Conservation (phyloP, 768 basidiomycete genomes). For the Lentinula aciculospora region DNA sequence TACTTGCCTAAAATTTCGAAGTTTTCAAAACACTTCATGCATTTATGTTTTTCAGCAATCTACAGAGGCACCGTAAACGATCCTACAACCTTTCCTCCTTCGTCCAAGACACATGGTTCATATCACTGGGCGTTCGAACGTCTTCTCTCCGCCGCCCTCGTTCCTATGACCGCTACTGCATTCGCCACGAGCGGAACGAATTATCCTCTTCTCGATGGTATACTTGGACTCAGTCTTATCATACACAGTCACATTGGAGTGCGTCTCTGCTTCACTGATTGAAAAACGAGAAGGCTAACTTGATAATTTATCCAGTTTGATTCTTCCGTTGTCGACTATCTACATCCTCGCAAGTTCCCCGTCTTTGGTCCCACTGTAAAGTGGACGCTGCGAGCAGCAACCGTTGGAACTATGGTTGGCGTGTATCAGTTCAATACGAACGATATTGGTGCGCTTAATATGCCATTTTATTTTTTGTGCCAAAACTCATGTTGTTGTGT, state of each 20-base stretch:
- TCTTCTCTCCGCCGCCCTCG: conserved; percentile 77
- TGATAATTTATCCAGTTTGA: conserved; percentile 54
- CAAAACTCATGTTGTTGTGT: not conserved
- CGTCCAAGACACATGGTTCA: conserved; percentile 80
- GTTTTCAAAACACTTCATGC: conserved; percentile 14
- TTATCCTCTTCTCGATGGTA: conserved; percentile 85
- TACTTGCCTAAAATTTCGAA: not conserved
- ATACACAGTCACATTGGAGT: conserved; percentile 97
- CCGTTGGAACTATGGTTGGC: conserved; percentile 79
- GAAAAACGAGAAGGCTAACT: not conserved
- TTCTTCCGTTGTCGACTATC: conserved; percentile 74
- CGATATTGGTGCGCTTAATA: conserved; percentile 72
- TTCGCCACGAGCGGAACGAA: conserved; percentile 71
- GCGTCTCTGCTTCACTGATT: conserved; percentile 14
- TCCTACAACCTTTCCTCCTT: conserved; percentile 81
- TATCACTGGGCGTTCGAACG: conserved; percentile 95
- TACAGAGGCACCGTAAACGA: conserved; percentile 94
- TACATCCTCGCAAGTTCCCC: conserved; percentile 94
- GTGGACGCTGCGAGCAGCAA: conserved; percentile 78
- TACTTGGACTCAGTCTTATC: conserved; percentile 82
- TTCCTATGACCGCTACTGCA: conserved; percentile 85
- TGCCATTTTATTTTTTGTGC: not conserved
- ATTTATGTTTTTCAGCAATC: conserved; percentile 49
- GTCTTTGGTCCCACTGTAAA: conserved; percentile 55
- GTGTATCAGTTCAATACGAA: conserved; percentile 99